These are phyloP conservation scores for Wolfiporia cocos DNA, from an alignment of 1,284 basidiomycete species.

Conservation along the genomic window DNA sequence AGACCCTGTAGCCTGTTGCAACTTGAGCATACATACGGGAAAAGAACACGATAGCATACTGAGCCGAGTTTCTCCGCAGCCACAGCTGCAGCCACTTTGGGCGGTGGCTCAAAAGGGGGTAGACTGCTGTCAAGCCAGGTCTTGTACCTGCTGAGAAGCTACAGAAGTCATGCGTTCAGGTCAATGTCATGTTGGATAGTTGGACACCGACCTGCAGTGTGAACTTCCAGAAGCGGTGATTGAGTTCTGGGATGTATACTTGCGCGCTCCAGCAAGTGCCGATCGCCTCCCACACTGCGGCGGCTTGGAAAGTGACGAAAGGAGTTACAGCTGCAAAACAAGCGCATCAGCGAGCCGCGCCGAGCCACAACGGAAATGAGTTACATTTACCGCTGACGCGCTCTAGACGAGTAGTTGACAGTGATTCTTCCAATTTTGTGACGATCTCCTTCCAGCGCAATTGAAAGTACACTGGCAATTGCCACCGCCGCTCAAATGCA, in stretches of 20 bases:
- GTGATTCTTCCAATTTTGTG: constrained; percentile 60
- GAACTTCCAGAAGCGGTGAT: constrained; percentile 82
- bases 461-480: constrained; percentile 95
- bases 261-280: constrained; percentile 80
- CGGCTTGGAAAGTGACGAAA: constrained; percentile 60
- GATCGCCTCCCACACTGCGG: constrained; percentile 69
- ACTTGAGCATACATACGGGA: not conserved
- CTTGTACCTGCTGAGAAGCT: constrained; percentile 77
- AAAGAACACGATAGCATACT: constrained; percentile 2
- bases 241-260: constrained; percentile 77
- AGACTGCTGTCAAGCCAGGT: constrained; percentile 61
- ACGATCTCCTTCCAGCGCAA: constrained; percentile 96
- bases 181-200: not conserved
- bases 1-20: constrained; percentile 6
- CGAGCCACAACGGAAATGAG: constrained; percentile 4
- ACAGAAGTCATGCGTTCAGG: not conserved
- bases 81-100: constrained; percentile 25
- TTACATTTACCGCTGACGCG: constrained; percentile 36
- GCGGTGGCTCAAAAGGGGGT: constrained; percentile 30
- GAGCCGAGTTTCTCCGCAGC: constrained; percentile 29
- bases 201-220: constrained; percentile 65
- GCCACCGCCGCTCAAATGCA: constrained; percentile 85
- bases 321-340: constrained; percentile 17
- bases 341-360: not conserved
- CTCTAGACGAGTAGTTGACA: constrained; percentile 43